A percentile compares a stretch with the other conserved stretches of the same genome.
Evolutionary conservation across 306 rosid genomes (phyloP).

Genomic region (Luffa aegyptiaca): DNA sequence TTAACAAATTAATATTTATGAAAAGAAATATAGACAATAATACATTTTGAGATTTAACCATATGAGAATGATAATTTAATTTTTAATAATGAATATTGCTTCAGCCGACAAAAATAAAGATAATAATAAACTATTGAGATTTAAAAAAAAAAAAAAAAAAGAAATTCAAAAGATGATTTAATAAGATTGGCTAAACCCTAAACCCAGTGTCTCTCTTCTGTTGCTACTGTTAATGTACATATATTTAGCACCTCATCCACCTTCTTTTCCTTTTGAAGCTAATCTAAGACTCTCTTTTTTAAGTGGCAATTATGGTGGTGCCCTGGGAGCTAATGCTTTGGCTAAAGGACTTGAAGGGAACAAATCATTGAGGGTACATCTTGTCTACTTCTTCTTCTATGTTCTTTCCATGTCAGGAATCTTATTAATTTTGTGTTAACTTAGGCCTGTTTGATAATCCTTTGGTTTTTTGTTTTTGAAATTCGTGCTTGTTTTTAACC

Average conservation of each 20-base stretch:
- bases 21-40: not conserved
- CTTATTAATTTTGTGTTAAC: not conserved
- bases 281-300: conserved; percentile 18
- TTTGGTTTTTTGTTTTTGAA: too few species aligned
- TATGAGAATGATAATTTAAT: not conserved
- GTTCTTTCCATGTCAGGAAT: not conserved
- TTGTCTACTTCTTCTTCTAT: not conserved
- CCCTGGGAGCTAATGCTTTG: conserved; percentile 92
- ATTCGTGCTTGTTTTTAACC: too few species aligned
- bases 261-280: conserved; percentile 13
- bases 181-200: not conserved
- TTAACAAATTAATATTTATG: not conserved
- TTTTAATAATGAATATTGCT: not conserved
- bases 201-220: not conserved
- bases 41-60: not conserved
- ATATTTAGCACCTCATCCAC: conserved; percentile 10
- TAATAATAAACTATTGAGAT: not conserved
- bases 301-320: conserved; percentile 98
- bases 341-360: conserved; percentile 88
- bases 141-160: not conserved
- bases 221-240: not conserved
- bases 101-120: not conserved
- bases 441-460: not conserved
- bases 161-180: not conserved
- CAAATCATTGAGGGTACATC: conserved; percentile 76